A percentile compares a stretch with the other conserved stretches of the same genome.
Evolutionary conservation across 2,329 filamentous ascomycete species (phyloP).

Genomic region (Hyphodiscus sp.): DNA sequence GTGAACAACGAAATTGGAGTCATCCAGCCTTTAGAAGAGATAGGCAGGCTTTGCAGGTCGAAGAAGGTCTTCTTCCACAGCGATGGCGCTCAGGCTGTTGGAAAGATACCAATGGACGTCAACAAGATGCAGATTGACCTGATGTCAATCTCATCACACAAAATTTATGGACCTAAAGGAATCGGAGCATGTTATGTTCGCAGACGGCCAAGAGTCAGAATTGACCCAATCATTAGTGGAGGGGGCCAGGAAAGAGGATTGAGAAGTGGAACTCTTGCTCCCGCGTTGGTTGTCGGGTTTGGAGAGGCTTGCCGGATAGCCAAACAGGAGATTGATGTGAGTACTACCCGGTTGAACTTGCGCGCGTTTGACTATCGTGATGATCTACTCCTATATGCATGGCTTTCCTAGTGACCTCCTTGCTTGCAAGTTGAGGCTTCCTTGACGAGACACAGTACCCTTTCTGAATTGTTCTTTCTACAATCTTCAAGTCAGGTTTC

Average conservation of each 20-base stretch:
- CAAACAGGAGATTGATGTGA: constrained; percentile 82
- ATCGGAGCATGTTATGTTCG: constrained; percentile 95
- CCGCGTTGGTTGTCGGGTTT: constrained; percentile 83
- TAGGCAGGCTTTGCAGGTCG: constrained; percentile 82
- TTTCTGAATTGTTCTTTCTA: constrained; percentile 21
- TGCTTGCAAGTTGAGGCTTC: constrained; percentile 31
- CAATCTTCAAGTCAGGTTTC: constrained; percentile 22
- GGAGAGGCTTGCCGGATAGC: constrained; percentile 93
- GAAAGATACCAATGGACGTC: constrained; percentile 94
- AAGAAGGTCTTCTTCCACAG: constrained; percentile 98
- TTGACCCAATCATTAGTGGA: constrained; percentile 93
- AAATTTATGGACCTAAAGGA: constrained; percentile 97
- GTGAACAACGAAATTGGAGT: constrained; percentile 99
- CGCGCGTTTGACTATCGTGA: constrained; percentile 44
- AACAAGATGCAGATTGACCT: constrained; percentile 97
- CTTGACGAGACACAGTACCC: constrained; percentile 29
- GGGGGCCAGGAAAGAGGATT: constrained; percentile 94
- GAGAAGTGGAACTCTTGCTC: constrained; percentile 88
- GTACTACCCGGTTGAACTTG: constrained; percentile 31
- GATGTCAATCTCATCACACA: constrained; percentile 98
- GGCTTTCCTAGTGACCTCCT: constrained; percentile 71
- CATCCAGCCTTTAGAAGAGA: constrained; percentile 92
- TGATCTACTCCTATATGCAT: constrained; percentile 83
- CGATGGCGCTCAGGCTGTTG: constrained; percentile 93
- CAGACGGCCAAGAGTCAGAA: constrained; percentile 81